These are phyloP conservation scores for Oemleria cerasiformis DNA, from an alignment of 306 rosid genomes.

Conservation along the genomic window DNA sequence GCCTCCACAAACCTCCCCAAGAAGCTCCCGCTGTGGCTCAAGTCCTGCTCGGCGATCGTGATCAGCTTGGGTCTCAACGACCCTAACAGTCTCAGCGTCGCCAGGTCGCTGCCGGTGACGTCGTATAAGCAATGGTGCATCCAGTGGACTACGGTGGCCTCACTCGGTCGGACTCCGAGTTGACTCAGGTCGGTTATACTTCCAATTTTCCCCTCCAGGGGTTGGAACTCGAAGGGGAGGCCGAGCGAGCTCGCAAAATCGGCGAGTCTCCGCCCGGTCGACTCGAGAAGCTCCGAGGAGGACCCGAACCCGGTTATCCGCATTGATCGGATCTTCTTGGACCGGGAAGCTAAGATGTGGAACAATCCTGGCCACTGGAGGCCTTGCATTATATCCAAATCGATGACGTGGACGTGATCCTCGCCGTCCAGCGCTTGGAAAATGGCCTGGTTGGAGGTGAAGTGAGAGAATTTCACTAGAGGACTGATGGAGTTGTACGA, in stretches of 20 bases:
- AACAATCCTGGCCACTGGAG: constrained; percentile 99
- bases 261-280: constrained; percentile 86
- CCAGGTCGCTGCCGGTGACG: constrained; percentile 84
- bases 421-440: constrained; percentile 91
- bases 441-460: constrained; percentile 96
- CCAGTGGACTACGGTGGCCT: constrained; percentile 90
- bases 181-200: constrained; percentile 60
- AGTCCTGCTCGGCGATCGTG: constrained; percentile 83
- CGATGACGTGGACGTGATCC: constrained; percentile 91
- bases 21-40: constrained; percentile 84
- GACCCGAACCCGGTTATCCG: constrained; percentile 94
- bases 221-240: constrained; percentile 77
- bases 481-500: constrained; percentile 91
- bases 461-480: constrained; percentile 85
- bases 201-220: constrained; percentile 89
- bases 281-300: constrained; percentile 69
- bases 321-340: constrained; percentile 73
- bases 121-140: constrained; percentile 97
- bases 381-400: constrained; percentile 95
- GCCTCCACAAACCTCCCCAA: constrained; percentile 95
- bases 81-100: constrained; percentile 58
- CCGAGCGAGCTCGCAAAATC: constrained; percentile 86
- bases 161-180: constrained; percentile 58
- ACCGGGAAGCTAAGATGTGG: constrained; percentile 89
- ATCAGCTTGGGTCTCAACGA: constrained; percentile 69